Evolutionary conservation across 23 red algal species (phyloP), one percentile per base, ranked within the genome.

Genomic region (Cyanidioschyzon merolae): DNA sequence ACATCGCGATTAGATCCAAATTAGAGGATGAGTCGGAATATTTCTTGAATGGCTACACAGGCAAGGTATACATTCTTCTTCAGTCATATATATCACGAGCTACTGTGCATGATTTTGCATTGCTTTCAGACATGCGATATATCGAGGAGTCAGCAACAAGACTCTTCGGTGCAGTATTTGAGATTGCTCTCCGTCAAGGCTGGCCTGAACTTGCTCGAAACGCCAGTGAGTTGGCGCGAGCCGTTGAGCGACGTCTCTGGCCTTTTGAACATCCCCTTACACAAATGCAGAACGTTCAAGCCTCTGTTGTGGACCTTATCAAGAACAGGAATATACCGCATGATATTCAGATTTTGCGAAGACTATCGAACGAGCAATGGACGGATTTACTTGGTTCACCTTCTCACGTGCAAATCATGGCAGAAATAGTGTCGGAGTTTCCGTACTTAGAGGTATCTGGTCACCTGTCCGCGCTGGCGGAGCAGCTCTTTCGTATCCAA

Each of bases 261-360:
- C 82, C 87, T 34, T 92, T 89, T 86, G 84, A 91, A 40, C 94
- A 89, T 81, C 88, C 86, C n/a, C 88, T 90, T 45, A 82, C 85
- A 80, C 94, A 98, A 71, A 27, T 32, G 63, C 63, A 35, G 16
- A 27, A 27, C 16, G 15, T 54, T 78, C 1, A 7, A 16, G 57
- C 39, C 2, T 31, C 12, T 31, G 2, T 16, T 34, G 31, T 77
- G 32, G 41, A 41, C 16, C 1, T 39, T 21, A 76, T 50, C 74
- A 76, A 76, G 50, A 40, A 76, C 29, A n/a, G 2, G 1, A 30
- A 31, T 29, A 40, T 78, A 0, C 41, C 76, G 37, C 18, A 54
- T 57, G 76, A 78, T 58, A 3, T 78, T 39, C 58, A 58, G 38
- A n/a, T 39, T 32, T 58, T 58, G 76, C 58, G 57, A 34, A 39